These are phyloP conservation scores for Eimeria brunetti DNA, from an alignment of 169 alveolate species.

Conservation along the genomic window DNA sequence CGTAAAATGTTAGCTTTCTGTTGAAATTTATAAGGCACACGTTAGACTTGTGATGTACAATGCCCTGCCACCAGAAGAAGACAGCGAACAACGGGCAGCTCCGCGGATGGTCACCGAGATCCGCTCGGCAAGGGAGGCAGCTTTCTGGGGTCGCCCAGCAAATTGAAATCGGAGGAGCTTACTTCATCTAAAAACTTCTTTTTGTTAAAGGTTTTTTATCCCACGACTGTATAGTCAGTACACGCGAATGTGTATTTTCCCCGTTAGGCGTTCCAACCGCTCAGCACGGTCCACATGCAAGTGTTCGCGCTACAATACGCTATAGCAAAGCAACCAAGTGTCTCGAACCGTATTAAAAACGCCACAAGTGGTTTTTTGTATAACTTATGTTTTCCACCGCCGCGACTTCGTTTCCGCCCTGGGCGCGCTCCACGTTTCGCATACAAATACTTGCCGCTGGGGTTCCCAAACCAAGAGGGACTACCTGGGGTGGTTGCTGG, in stretches of 20 bases:
- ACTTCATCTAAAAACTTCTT: background rate
- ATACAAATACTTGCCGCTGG: background rate
- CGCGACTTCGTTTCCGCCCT: background rate
- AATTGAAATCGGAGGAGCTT: background rate
- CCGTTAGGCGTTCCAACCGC: background rate
- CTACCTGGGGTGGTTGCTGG: background rate
- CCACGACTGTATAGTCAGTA: background rate
- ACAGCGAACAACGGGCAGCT: background rate
- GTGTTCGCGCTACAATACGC: background rate
- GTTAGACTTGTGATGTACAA: background rate
- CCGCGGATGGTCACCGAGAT: slow-evolving; percentile 41
- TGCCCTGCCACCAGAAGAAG: slow-evolving; percentile 6
- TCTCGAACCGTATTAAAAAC: background rate
- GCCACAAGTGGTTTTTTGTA: background rate
- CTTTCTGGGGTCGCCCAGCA: background rate
- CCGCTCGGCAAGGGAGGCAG: background rate
- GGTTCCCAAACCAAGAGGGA: background rate
- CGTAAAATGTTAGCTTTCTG: background rate
- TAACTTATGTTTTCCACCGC: background rate
- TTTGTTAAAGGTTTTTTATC: background rate
- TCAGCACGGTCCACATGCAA: background rate
- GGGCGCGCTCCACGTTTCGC: background rate
- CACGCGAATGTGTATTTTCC: background rate
- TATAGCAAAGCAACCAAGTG: background rate
- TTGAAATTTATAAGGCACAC: background rate